Base-by-base conservation (phyloP, 768 basidiomycete genomes). In the Podaxis pistillaris region DNA sequence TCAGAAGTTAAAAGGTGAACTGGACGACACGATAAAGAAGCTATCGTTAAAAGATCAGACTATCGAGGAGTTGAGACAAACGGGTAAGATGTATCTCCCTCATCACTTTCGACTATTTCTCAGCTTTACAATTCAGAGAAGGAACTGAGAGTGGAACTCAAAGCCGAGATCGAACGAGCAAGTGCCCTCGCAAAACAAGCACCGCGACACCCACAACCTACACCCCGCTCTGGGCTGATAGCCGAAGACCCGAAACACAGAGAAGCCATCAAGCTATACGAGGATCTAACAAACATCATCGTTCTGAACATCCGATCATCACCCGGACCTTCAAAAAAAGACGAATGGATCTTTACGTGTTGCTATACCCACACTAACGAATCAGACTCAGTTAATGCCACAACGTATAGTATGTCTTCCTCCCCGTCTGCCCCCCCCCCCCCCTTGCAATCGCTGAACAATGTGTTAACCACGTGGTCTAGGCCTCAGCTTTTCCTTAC, bases 271-370 rank as follows among this genome's bases (percentile, higher is more conserved):
- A 80, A 79, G 56, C 83, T 96, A 64, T 96, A 96, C 71, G 93
- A 95, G 72, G 93, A 95, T 68, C 73, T 93, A 65, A 93, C 92
- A 1, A 92, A 94, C 67, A 75, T 96, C 24, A 79, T 92, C 41
- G 81, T 96, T 24, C 78, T 84, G 2, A 83, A 79, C 37, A 80
- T 92, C 71, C 88, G 86, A 65, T 63, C 70, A 13, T 69, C 73
- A 46, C 65, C 70, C 11, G 72, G 74, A 28, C 72, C 74, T 56
- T 75, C 77, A 17, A 76, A 81, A 38, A 67, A 81, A 7, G 88
- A 91, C 17, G 86, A 92, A 60, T 81, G 85, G 75, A 73, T 78
- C 13, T 81, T 88, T 64, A 82, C 76, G 5, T 96, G 93, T 71
- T 73, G 91, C 33, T 93, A 87, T 70, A 87, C 88, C 2, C 80